phyloP scores from a whole-genome alignment of 441 rosid genomes.

The Adansonia madagascariensis region DNA sequence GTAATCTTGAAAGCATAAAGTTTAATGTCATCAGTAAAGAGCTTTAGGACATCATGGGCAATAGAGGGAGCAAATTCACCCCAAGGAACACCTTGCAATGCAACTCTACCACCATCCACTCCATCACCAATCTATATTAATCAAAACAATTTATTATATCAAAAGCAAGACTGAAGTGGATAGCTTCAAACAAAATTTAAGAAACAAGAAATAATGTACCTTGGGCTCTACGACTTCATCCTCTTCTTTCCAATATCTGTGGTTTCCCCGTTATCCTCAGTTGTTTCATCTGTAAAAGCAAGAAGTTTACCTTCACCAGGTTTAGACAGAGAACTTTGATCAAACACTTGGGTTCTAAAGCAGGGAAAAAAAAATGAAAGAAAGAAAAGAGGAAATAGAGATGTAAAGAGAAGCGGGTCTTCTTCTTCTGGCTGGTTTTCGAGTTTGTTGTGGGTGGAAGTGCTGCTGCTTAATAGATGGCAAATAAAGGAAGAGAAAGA shows the following conservation, averaged over 20 bases:
- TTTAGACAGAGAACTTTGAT: constrained; percentile 22
- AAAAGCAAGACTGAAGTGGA: neutral
- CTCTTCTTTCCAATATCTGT: constrained; percentile 76
- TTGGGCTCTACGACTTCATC: constrained; percentile 62
- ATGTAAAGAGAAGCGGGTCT: constrained; percentile 41
- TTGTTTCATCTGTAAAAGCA: constrained; percentile 50
- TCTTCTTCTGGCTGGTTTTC: constrained; percentile 13
- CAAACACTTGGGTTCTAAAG: constrained; percentile 41
- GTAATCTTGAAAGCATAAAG: constrained; percentile 78
- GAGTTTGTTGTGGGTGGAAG: neutral
- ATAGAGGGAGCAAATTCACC: constrained; percentile 70
- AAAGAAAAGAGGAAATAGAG: neutral
- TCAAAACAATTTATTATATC: neutral
- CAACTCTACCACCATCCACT: constrained; percentile 87
- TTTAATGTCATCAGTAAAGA: constrained; percentile 53
- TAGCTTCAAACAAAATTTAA: constrained; percentile 24
- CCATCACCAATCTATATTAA: constrained; percentile 70
- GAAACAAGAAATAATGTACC: constrained; percentile 35
- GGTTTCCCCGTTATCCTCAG: constrained; percentile 54
- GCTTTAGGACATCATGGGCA: constrained; percentile 58
- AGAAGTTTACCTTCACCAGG: neutral
- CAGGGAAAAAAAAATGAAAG: neutral
- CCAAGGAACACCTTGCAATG: constrained; percentile 68
- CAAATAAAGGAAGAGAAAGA: neutral
- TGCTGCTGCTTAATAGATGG: neutral